Base-by-base conservation (phyloP, 495 filamentous ascomycete genomes). In the Podospora didyma region DNA sequence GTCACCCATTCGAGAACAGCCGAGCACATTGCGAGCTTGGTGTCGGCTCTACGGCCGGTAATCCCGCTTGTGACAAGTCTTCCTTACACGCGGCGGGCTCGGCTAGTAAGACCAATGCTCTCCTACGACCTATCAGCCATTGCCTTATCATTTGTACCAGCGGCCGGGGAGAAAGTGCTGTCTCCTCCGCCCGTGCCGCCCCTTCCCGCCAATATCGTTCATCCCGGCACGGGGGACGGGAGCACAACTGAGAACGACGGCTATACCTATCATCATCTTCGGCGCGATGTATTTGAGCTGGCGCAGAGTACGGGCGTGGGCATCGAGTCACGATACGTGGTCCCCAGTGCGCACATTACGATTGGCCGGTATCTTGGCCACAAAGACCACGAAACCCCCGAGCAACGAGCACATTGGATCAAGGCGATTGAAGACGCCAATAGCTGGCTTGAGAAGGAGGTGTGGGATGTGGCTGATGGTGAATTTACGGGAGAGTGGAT, bases 211-310 rank as follows among this genome's bases (percentile, higher is more conserved):
- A 47, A 31, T 14, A 60, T 44, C 17, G 47, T 41, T 7, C 58
- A 51, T 20, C 49, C 47, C 2, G 61, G 70, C 14, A 59, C 59
- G 12, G 10, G 12, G 7, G 45, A 47, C 4, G 51, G 19, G 10
- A 42, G 20, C 46, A 53, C 46, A 9, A 34, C 53, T 0, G 64
- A 68, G 16, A 73, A 78, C 7, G 86, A 90, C 57, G 37, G 24
- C 0, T 97, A 90, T 69, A 90, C 88, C 2, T 97, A 96, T 69
- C 93, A 96, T 62, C 92, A 97, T 69, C 83, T 97, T 5, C 84
- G 93, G 1, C 77, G 88, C 2, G 89, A 96, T 69, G 69, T 95
- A 14, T 92, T 83, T 66, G 75, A 77, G 17, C 69, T 82, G n/a
- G 78, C 79, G 12, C 69, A 74, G 45, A 71, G 69, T 2, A 76